Base-by-base conservation (phyloP, 176 grass and related monocot species). In the Rhynchospora breviuscula region DNA sequence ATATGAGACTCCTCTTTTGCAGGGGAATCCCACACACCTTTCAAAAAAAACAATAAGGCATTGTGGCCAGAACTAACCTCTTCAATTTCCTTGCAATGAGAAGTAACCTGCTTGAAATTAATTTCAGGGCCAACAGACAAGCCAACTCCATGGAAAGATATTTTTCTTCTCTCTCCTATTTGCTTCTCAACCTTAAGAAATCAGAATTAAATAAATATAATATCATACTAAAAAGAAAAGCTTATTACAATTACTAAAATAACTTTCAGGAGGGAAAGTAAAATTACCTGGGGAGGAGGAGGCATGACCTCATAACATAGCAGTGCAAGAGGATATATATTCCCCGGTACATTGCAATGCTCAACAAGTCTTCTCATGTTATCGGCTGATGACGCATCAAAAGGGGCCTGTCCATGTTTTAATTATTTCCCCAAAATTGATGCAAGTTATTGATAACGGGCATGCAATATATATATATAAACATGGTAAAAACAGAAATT, bases 321-420 rank as follows among this genome's bases (percentile, higher is more conserved):
- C 88, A 99, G 91, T 33, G 93, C 63, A 44, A 99, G 85, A 23
- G 96, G 93, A 86, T 99, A 95, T 90, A 99, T 99, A 81, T 99
- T 93, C 63, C 91, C 90, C 53, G 91, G 84, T 78, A 91, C 78
- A 11, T 84, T 75, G 79, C 92, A 90, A 86, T 99, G 89, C 63
- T 99, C 96, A 81, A 88, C 79, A 87, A 99, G 93, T 86, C 96
- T 93, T 87, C 96, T 95, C 96, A 99, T 99, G 84, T 93, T 99
- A 77, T 99, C 96, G 58, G 91, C 91, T 81, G 96, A 88, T 52
- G 96, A 91, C 67, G 76, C 68, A 93, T 99, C 93, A 87, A 99
- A 99, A 84, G 87, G 86, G 49, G 93, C 86, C 93, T 99, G 90
- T 75, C 85, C 90, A 85, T 88, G 79, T 88, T 89, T 91, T 74